Conservation (phyloP, 441 rosid genomes). For the Populus hybrid region DNA sequence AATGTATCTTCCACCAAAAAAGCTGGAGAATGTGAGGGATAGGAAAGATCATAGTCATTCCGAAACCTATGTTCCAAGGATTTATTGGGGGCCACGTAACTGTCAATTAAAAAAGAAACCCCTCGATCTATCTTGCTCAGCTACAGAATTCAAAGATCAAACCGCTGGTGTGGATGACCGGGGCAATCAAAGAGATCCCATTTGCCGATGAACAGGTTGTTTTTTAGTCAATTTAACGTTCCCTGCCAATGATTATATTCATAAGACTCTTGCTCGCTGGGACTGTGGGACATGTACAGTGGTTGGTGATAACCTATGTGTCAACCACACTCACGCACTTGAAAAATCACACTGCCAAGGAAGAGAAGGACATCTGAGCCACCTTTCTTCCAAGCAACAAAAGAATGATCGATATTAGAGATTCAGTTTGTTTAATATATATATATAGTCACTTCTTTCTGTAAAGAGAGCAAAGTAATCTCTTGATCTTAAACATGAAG, state of each 20-base stretch:
- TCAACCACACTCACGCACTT: conserved; percentile 12
- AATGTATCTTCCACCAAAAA: conserved; percentile 5
- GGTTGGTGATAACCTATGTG: conserved; percentile 18
- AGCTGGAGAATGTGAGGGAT: background rate
- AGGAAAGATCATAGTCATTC: background rate
- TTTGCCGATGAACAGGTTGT: background rate
- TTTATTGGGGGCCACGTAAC: background rate
- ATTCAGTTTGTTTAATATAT: background rate
- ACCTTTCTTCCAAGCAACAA: conserved; percentile 30
- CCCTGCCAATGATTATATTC: conserved; percentile 16
- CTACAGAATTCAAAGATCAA: background rate
- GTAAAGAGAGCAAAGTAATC: conserved; percentile 10
- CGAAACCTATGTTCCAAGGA: background rate
- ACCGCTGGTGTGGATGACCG: background rate
- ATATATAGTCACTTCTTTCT: background rate
- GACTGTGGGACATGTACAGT: conserved; percentile 9
- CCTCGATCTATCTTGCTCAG: background rate
- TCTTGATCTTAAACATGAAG: conserved; percentile 16
- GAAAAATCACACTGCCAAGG: background rate
- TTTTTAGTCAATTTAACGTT: background rate
- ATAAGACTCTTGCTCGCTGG: background rate
- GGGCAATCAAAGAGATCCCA: background rate
- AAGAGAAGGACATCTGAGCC: conserved; percentile 35
- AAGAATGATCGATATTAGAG: conserved; percentile 4
- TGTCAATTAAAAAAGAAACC: background rate